phyloP scores from a whole-genome alignment of 1,139 yeast species.

The Lodderomyces theae region DNA sequence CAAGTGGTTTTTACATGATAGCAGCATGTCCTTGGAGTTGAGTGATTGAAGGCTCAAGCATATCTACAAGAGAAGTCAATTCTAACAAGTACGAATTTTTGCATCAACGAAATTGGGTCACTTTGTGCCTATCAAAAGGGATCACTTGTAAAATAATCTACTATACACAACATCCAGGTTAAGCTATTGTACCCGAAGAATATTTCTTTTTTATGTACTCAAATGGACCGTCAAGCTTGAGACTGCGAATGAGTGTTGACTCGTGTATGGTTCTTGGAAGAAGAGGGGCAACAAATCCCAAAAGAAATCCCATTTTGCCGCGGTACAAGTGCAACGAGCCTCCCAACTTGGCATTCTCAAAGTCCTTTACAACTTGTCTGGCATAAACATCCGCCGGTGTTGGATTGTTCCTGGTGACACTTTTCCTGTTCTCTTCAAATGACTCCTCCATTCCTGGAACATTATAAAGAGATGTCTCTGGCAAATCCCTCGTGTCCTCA shows the following conservation, averaged over 20 bases:
- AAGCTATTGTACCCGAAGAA: conserved; percentile 7
- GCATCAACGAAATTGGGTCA: too few species aligned
- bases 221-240: conserved; percentile 40
- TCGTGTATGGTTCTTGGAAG: conserved; percentile 54
- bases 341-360: conserved; percentile 39
- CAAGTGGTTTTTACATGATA: too few species aligned
- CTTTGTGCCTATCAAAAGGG: too few species aligned
- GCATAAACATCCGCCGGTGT: conserved; percentile 60
- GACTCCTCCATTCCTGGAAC: conserved; percentile 49
- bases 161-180: too few species aligned
- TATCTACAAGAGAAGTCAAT: background rate
- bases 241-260: conserved; percentile 41
- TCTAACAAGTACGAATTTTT: too few species aligned
- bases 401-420: conserved; percentile 62
- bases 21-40: background rate
- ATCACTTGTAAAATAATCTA: background rate
- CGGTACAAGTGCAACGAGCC: conserved; percentile 47
- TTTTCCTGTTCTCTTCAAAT: conserved; percentile 50
- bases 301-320: conserved; percentile 47
- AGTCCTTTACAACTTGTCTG: conserved; percentile 48
- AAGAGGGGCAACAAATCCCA: conserved; percentile 32
- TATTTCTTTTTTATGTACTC: conserved; percentile 22
- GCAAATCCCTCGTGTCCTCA: conserved; percentile 48
- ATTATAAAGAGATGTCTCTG: conserved; percentile 53
- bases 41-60: background rate